These are phyloP conservation scores for Solanum hybrid DNA, from an alignment of 305 asterid genomes.

Conservation along the genomic window DNA sequence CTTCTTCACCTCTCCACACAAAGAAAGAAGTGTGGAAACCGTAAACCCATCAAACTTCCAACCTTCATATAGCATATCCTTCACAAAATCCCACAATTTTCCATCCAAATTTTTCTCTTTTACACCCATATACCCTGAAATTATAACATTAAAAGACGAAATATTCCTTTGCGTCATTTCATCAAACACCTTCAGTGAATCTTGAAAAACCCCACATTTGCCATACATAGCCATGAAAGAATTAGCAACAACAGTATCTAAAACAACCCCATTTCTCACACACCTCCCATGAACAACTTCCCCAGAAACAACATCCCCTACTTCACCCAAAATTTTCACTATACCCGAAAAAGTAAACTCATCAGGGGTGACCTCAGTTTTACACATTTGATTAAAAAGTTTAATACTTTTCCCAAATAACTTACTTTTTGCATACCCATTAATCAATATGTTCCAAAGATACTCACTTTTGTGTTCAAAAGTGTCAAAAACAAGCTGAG, in stretches of 20 bases:
- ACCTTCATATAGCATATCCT: slow-evolving; percentile 45
- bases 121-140: slow-evolving; percentile 35
- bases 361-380: slow-evolving; percentile 22
- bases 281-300: slow-evolving; percentile 35
- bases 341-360: slow-evolving; percentile 53
- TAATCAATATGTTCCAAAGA: slow-evolving; percentile 49
- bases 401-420: slow-evolving; percentile 27
- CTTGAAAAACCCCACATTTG: slow-evolving; percentile 30
- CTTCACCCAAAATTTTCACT: slow-evolving; percentile 36
- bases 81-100: slow-evolving; percentile 34
- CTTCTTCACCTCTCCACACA: slow-evolving; percentile 21
- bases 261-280: slow-evolving; percentile 33
- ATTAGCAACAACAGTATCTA: slow-evolving; percentile 52
- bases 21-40: slow-evolving; percentile 40
- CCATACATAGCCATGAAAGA: slow-evolving; percentile 51
- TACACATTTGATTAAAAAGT: slow-evolving; percentile 45
- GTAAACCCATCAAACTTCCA: slow-evolving; percentile 40
- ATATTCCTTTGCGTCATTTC: slow-evolving; percentile 47
- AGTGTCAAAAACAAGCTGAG: slow-evolving; percentile 32
- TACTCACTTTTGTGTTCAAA: slow-evolving; percentile 32
- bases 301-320: slow-evolving; percentile 31
- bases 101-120: not conserved
- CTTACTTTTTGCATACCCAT: slow-evolving; percentile 41
- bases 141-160: slow-evolving; percentile 51
- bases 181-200: slow-evolving; percentile 47